These are phyloP conservation scores for Candida gigantensis DNA, from an alignment of 1,139 yeast species.

Conservation along the genomic window DNA sequence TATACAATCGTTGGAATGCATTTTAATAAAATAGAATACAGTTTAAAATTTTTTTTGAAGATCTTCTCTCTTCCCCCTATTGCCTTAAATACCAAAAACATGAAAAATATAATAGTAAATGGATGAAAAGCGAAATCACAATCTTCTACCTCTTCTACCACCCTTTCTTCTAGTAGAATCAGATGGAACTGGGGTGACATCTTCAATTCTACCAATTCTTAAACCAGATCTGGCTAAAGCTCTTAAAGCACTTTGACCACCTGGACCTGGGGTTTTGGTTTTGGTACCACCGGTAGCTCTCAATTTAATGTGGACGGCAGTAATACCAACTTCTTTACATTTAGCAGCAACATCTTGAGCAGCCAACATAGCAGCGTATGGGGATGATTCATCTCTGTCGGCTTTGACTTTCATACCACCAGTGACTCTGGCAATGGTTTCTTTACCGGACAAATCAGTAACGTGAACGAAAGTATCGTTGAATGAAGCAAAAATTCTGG, in stretches of 20 bases:
- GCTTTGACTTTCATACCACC: constrained; percentile 99
- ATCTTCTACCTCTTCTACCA: constrained; percentile 99
- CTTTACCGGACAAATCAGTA: constrained; percentile 99
- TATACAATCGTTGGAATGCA: constrained; percentile 8
- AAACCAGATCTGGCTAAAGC: constrained; percentile 99
- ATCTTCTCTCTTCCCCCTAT: constrained; percentile 2
- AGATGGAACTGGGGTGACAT: constrained; percentile 99
- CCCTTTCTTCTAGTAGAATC: constrained; percentile 99
- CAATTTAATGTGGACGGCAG: constrained; percentile 98
- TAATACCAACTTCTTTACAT: constrained; percentile 99
- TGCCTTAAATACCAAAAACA: constrained; percentile 1
- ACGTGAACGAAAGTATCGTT: constrained; percentile 99
- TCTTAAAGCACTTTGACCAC: constrained; percentile 99
- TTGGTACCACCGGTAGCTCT: constrained; percentile 99
- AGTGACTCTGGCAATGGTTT: constrained; percentile 99
- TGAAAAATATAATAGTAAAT: constrained; percentile 1
- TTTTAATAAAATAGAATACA: constrained; percentile 7
- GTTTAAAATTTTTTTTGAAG: background rate
- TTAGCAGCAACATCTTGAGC: constrained; percentile 99
- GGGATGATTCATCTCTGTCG: constrained; percentile 99
- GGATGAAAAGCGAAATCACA: constrained; percentile 59
- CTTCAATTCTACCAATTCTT: constrained; percentile 99
- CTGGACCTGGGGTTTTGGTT: constrained; percentile 99
- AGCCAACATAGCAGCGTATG: constrained; percentile 99
- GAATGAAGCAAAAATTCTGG: constrained; percentile 99